Conservation (phyloP, 345 rosid species). For the Camelina neglecta region DNA sequence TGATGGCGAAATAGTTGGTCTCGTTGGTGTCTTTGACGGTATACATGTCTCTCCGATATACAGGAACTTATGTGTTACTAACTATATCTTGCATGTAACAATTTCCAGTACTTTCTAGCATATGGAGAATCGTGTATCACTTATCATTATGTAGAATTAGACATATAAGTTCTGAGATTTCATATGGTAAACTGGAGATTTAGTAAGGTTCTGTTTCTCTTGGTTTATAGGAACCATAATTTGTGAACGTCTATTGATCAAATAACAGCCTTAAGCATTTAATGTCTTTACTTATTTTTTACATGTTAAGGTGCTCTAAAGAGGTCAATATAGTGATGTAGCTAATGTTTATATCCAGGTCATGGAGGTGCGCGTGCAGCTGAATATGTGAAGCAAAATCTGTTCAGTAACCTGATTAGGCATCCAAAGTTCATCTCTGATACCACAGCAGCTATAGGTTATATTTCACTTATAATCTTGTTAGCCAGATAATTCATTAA, state of each 20-base stretch:
- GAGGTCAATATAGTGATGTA: conserved; percentile 10
- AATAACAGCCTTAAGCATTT: not conserved
- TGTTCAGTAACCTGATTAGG: conserved; percentile 88
- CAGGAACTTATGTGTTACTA: not conserved
- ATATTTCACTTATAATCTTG: conserved; percentile 11
- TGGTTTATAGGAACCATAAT: not conserved
- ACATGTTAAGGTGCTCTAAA: conserved; percentile 2
- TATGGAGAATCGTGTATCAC: not conserved
- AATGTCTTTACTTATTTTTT: not conserved
- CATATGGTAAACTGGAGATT: not conserved
- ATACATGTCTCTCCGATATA: conserved; percentile 35
- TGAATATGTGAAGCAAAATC: conserved; percentile 93
- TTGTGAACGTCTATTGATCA: conserved; percentile 2
- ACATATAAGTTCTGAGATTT: conserved; percentile 6
- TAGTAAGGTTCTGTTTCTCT: not conserved
- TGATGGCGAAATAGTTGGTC: conserved; percentile 92
- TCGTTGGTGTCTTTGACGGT: conserved; percentile 99
- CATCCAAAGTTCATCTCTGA: conserved; percentile 98
- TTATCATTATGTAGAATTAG: not conserved
- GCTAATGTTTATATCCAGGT: conserved; percentile 56
- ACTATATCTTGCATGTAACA: not conserved
- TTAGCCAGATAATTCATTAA: conserved; percentile 2
- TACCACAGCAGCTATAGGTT: conserved; percentile 93
- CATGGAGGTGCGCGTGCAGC: conserved; percentile 99
- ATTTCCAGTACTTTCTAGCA: not conserved